Conservation (phyloP, 2,329 filamentous ascomycete genomes). For the Nothopassalora personata region DNA sequence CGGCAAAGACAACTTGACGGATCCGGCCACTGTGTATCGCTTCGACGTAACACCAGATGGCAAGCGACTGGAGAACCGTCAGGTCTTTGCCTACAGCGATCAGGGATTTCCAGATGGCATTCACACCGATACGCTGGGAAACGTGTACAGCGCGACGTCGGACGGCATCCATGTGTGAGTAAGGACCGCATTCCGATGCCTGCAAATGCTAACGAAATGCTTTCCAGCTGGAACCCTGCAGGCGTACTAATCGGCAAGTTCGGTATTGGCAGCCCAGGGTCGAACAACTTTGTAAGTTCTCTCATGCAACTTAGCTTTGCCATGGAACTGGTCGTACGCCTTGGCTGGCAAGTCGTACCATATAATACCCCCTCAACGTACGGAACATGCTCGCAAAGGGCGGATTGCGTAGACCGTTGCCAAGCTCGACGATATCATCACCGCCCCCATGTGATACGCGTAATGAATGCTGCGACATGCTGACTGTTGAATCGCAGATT, state of each 20-base stretch:
- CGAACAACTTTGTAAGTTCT: slow-evolving; percentile 29
- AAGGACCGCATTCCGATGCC: not conserved
- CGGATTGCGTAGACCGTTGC: not conserved
- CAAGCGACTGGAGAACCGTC: slow-evolving; percentile 33
- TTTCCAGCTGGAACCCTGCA: slow-evolving; percentile 41
- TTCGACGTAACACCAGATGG: slow-evolving; percentile 36
- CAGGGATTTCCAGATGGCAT: slow-evolving; percentile 55
- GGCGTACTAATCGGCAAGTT: slow-evolving; percentile 54
- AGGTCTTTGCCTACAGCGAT: slow-evolving; percentile 53
- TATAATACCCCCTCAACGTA: not conserved
- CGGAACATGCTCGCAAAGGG: not conserved
- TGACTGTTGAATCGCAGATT: not conserved
- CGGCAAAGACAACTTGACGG: slow-evolving; percentile 32
- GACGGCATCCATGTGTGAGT: slow-evolving; percentile 48
- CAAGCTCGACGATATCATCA: not conserved
- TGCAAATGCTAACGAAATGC: not conserved
- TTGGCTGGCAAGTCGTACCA: not conserved
- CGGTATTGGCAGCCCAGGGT: slow-evolving; percentile 36
- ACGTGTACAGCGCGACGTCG: slow-evolving; percentile 49
- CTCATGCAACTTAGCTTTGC: not conserved
- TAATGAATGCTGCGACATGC: not conserved
- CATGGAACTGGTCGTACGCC: not conserved
- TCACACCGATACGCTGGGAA: slow-evolving; percentile 49
- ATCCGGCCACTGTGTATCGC: slow-evolving; percentile 40
- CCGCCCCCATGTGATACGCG: not conserved